Evolutionary conservation across 78 protist genomes (phyloP).

Genomic region (Guillardia theta): DNA sequence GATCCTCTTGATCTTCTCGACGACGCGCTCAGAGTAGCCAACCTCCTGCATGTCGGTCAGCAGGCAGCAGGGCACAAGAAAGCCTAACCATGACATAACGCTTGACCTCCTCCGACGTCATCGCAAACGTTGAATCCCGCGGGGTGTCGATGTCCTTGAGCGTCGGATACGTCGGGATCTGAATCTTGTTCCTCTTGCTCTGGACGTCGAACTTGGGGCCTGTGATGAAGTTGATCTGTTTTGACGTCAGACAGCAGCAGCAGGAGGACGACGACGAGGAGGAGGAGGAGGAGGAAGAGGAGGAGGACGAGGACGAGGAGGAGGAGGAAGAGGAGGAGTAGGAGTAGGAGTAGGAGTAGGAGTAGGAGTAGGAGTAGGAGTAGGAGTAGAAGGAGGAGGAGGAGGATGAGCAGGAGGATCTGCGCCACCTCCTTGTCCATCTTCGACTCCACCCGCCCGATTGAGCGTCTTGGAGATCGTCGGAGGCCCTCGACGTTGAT

Average conservation of each 20-base stretch:
- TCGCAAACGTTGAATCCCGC: too few species aligned
- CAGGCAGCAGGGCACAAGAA: too few species aligned
- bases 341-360: too few species aligned
- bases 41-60: too few species aligned
- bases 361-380: not conserved
- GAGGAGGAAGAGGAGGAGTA: too few species aligned
- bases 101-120: too few species aligned
- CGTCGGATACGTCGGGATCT: not conserved
- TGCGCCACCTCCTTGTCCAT: not conserved
- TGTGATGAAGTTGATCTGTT: not conserved
- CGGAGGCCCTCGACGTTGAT: too few species aligned
- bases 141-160: constrained; percentile 12
- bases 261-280: not conserved
- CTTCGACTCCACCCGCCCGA: not conserved
- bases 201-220: not conserved
- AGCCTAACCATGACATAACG: too few species aligned
- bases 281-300: too few species aligned
- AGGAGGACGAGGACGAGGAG: too few species aligned
- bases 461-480: too few species aligned
- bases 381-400: not conserved
- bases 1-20: not conserved
- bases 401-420: not conserved
- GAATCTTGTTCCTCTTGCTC: not conserved
- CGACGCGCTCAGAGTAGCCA: not conserved
- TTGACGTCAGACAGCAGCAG: not conserved